Evolutionary conservation across 139 green algal genomes (phyloP), one percentile per base, ranked within the genome.

Genomic region (Protoeuglena noctilucae): DNA sequence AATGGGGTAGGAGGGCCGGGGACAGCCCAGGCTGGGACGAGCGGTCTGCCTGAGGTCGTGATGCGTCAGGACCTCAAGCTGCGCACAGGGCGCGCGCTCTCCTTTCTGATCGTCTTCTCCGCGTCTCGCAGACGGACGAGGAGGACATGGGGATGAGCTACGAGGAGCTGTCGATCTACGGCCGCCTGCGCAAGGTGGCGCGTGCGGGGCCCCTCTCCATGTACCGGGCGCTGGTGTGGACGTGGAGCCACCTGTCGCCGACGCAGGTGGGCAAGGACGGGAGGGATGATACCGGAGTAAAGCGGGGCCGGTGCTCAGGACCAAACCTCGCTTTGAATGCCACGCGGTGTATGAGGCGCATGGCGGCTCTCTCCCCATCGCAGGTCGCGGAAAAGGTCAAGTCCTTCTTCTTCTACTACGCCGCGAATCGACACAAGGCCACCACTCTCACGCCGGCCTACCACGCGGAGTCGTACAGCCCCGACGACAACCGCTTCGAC

Each of bases 101-200:
- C n/a, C n/a, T n/a, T n/a, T n/a, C n/a, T n/a, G n/a, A n/a, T n/a
- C n/a, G n/a, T n/a, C 47, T 53, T 6, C 18, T 17, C 7, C 49
- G 23, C 16, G 49, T 25, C 12, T 28, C 40, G 23, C 83, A 95
- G 77, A 84, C 68, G 6, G 87, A 94, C 59, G 83, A 95, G 67
- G 73, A 61, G 1, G 88, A 96, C 66, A 96, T 96, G 88, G 87
- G 87, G 9, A 90, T 93, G 78, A 90, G 77, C 1, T 95, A 97
- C 56, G 82, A 85, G 28, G 87, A 96, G 76, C 75, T 96, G 24
- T 69, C 69, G 2, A 53, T 93, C 17, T 96, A 85, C 58, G 90
- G 90, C 14, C 70, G 82, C 24, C 74, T 96, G 61, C 68, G 89
- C 51, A 94, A 94, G 76, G 71, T 95, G 19, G 51, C 57, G 6